Percentiles rank a stretch among this genome's conserved stretches.
These are phyloP conservation scores for Plasmodium inui DNA, from an alignment of 169 alveolate genomes.

Conservation along the genomic window DNA sequence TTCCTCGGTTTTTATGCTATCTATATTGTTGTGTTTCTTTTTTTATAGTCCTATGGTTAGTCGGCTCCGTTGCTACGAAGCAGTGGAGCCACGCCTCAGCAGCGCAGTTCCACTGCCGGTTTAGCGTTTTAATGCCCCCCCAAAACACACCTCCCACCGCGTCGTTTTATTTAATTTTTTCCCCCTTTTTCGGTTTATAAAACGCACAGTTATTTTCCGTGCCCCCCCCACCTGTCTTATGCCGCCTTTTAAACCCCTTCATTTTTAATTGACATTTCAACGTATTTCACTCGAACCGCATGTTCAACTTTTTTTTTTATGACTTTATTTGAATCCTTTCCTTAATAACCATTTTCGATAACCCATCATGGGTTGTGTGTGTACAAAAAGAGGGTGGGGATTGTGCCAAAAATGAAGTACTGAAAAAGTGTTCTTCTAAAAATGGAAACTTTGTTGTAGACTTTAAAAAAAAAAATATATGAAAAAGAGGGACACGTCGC, in stretches of 20 bases:
- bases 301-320: neutral
- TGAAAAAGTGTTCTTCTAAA: constrained; percentile 7
- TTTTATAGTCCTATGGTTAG: neutral
- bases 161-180: neutral
- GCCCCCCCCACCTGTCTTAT: neutral
- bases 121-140: neutral
- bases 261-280: neutral
- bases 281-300: neutral
- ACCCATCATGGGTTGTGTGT: neutral
- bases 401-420: neutral
- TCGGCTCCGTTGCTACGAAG: neutral
- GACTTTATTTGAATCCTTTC: neutral
- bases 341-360: neutral
- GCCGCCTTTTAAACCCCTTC: neutral
- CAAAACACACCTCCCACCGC: neutral
- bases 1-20: neutral
- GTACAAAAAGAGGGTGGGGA: neutral
- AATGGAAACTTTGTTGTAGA: neutral
- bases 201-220: neutral
- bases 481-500: neutral
- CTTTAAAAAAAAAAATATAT: constrained; percentile 3
- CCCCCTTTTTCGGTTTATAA: neutral
- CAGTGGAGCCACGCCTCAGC: neutral
- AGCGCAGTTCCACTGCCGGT: neutral
- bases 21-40: neutral